A percentile compares a stretch with the other conserved stretches of the same genome.
Conservation (phyloP, 345 rosid species). For the Euphorbia tirucalli region DNA sequence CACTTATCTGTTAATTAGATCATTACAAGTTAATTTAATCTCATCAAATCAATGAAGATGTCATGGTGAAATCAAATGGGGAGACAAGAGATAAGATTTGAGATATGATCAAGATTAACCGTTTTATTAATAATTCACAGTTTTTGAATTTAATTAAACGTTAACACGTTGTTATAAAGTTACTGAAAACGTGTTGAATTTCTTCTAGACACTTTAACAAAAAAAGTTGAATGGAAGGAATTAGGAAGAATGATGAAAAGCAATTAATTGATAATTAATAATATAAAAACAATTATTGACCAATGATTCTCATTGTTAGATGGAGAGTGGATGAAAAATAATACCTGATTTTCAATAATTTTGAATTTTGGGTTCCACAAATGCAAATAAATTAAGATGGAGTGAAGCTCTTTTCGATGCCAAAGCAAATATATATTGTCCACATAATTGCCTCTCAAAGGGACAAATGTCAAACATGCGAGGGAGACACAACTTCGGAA, state of each 20-base stretch:
- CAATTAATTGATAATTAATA: not conserved
- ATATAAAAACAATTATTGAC: conserved; percentile 31
- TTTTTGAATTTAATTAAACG: not conserved
- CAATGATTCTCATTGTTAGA: conserved; percentile 29
- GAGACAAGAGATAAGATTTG: conserved; percentile 20
- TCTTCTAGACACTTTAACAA: not conserved
- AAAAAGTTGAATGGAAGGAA: too few species aligned
- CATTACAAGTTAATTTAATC: not conserved
- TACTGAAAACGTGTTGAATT: not conserved
- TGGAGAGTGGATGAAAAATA: conserved; percentile 43
- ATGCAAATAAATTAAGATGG: not conserved
- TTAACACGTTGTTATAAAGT: not conserved
- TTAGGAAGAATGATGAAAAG: too few species aligned
- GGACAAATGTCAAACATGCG: conserved; percentile 26
- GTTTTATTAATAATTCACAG: too few species aligned
- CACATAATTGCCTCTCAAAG: too few species aligned
- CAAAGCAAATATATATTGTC: not conserved
- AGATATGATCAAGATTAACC: not conserved
- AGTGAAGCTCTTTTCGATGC: not conserved
- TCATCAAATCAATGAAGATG: conserved; percentile 11
- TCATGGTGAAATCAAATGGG: conserved; percentile 28
- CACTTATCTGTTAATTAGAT: conserved; percentile 4
- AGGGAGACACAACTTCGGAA: not conserved
- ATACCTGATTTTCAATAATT: conserved; percentile 39
- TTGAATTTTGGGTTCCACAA: conserved; percentile 28